Percentiles rank a stretch among this genome's conserved stretches.
Evolutionary conservation across 208 protist species (phyloP).

Genomic region (Porcisia hertigi): DNA sequence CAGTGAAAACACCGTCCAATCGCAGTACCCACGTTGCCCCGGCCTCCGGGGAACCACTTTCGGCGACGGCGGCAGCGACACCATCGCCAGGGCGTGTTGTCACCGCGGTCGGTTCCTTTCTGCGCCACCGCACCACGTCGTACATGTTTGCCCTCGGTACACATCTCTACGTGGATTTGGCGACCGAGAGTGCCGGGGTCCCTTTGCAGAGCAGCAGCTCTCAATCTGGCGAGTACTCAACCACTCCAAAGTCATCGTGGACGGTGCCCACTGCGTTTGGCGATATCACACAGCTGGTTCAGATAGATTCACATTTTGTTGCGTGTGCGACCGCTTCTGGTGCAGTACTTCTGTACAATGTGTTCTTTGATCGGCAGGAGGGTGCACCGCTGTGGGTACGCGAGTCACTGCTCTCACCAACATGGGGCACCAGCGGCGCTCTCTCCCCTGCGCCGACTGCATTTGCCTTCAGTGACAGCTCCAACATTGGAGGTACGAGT

Average conservation of each 20-base stretch:
- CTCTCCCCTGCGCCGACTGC: not conserved
- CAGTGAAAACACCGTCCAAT: not conserved
- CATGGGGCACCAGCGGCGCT: not conserved
- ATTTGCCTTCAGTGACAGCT: not conserved
- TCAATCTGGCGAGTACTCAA: constrained; percentile 69
- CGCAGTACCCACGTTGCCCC: not conserved
- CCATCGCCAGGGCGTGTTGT: constrained; percentile 37
- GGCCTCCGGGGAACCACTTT: not conserved
- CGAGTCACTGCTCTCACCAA: constrained; percentile 32
- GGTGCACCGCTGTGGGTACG: constrained; percentile 69
- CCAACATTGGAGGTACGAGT: not conserved
- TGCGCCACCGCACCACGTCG: constrained; percentile 59
- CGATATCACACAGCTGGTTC: constrained; percentile 49
- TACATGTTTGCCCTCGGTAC: constrained; percentile 66
- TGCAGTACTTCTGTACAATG: constrained; percentile 75
- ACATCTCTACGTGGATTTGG: constrained; percentile 41
- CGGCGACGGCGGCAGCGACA: not conserved
- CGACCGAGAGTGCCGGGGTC: not conserved
- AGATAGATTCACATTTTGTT: constrained; percentile 62
- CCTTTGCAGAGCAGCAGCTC: constrained; percentile 8
- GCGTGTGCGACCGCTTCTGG: constrained; percentile 72
- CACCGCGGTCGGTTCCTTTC: constrained; percentile 68
- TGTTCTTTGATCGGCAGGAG: constrained; percentile 72
- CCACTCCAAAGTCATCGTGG: constrained; percentile 59
- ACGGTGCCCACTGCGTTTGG: constrained; percentile 47